Conservation (phyloP, 805 yeast species). For the Kuraishia capsulata region DNA sequence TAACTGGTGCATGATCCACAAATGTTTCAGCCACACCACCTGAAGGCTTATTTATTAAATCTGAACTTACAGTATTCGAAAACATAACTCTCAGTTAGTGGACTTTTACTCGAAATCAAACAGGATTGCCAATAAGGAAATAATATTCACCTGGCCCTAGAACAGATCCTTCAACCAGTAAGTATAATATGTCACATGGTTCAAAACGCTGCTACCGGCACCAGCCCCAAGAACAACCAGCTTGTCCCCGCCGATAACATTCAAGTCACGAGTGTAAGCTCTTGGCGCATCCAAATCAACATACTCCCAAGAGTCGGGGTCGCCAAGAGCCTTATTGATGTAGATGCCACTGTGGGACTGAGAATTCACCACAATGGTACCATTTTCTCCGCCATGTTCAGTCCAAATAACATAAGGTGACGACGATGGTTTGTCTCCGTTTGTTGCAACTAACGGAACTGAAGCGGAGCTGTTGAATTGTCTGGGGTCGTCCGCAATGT, state of each 20-base stretch:
- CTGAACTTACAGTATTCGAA: too few species aligned
- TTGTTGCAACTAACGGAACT: background rate
- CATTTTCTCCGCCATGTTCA: background rate
- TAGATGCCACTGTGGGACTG: background rate
- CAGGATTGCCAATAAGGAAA: too few species aligned
- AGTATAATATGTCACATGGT: background rate
- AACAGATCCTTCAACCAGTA: background rate
- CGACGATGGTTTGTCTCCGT: background rate
- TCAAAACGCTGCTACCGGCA: background rate
- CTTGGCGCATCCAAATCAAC: background rate
- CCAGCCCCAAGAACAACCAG: background rate
- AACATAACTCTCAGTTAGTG: too few species aligned
- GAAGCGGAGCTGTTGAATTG: background rate
- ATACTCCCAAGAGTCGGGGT: background rate
- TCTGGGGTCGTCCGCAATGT: background rate
- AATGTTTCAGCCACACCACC: too few species aligned
- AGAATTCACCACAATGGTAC: background rate
- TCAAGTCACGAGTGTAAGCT: background rate
- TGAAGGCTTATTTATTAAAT: too few species aligned
- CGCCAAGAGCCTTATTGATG: background rate
- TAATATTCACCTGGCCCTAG: too few species aligned
- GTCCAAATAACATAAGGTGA: background rate
- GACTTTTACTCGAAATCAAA: too few species aligned
- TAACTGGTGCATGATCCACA: too few species aligned
- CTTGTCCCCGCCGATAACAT: background rate